Evolutionary conservation across 106 monocot genomes (phyloP).

Genomic region (Phalaenopsis equestris): DNA sequence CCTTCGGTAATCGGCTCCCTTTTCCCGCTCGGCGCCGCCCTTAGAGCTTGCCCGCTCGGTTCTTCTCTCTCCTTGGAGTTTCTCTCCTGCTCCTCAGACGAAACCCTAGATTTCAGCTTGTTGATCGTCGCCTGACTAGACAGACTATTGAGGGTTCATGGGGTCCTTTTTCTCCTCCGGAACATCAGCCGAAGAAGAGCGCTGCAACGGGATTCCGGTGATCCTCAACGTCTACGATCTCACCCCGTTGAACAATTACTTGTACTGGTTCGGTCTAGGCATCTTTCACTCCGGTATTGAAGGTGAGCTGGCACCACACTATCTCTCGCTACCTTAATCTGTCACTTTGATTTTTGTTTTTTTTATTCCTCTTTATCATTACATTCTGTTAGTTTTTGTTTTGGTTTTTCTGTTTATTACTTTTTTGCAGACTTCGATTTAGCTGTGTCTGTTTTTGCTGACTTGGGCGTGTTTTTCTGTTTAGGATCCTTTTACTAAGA

Average conservation of each 20-base stretch:
- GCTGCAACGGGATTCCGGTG: slow-evolving; percentile 8
- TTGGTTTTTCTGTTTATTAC: not conserved
- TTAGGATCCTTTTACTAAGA: not conserved
- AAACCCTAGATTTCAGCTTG: slow-evolving; percentile 2
- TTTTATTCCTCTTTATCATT: not conserved
- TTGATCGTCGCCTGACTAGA: not conserved
- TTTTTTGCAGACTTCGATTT: not conserved
- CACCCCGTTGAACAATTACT: slow-evolving; percentile 39
- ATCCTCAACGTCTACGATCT: slow-evolving; percentile 37
- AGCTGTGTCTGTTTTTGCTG: not conserved
- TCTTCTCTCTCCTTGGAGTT: not conserved
- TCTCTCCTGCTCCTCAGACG: not conserved
- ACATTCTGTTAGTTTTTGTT: not conserved
- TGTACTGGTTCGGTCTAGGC: slow-evolving; percentile 28
- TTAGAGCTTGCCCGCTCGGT: not conserved
- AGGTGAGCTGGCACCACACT: slow-evolving; percentile 6
- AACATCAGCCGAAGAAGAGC: not conserved
- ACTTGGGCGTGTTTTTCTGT: not conserved
- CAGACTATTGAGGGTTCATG: not conserved
- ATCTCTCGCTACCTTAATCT: not conserved
- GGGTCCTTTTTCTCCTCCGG: not conserved
- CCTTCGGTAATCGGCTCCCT: no score
- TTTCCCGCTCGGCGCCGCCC: not conserved
- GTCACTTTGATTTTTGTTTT: not conserved
- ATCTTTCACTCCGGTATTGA: slow-evolving; percentile 42